Conservation (phyloP, 164 flowering plant genomes). For the Macadamia integrifolia region DNA sequence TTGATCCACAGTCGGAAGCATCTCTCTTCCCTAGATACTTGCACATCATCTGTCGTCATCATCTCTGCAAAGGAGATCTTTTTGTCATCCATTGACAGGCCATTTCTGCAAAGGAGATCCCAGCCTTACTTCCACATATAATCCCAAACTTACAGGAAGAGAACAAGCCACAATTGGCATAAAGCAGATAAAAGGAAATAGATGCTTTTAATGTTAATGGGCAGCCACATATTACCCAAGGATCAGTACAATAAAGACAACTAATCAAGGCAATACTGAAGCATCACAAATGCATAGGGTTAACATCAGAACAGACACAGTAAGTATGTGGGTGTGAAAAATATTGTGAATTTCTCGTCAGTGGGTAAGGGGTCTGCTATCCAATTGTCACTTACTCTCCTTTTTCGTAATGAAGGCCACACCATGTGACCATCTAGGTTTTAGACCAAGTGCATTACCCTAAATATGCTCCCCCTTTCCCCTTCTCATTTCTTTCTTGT, state of each 20-base stretch:
- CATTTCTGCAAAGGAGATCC: slow-evolving; percentile 53
- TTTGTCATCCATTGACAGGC: slow-evolving; percentile 59
- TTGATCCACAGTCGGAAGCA: slow-evolving; percentile 89
- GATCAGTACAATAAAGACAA: background rate
- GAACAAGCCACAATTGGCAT: background rate
- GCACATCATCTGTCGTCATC: slow-evolving; percentile 91
- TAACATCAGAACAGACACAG: no score
- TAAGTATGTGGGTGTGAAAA: no score
- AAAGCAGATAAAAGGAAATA: background rate
- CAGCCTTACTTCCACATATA: background rate
- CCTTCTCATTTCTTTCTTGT: background rate
- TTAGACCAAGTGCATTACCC: no score
- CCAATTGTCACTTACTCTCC: no score
- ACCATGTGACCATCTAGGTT: no score
- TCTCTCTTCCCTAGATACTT: slow-evolving; percentile 80
- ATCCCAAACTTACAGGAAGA: background rate
- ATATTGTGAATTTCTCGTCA: no score
- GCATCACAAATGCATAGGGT: background rate
- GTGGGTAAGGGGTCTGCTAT: no score
- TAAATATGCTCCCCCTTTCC: background rate
- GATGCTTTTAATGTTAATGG: background rate
- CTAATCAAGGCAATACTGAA: background rate
- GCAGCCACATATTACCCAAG: background rate
- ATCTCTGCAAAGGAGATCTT: slow-evolving; percentile 80
- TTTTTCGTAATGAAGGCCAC: no score